Evolutionary conservation across 805 yeast genomes (phyloP), one percentile per base, ranked within the genome.

Genomic region (Blastobotrys parvus): DNA sequence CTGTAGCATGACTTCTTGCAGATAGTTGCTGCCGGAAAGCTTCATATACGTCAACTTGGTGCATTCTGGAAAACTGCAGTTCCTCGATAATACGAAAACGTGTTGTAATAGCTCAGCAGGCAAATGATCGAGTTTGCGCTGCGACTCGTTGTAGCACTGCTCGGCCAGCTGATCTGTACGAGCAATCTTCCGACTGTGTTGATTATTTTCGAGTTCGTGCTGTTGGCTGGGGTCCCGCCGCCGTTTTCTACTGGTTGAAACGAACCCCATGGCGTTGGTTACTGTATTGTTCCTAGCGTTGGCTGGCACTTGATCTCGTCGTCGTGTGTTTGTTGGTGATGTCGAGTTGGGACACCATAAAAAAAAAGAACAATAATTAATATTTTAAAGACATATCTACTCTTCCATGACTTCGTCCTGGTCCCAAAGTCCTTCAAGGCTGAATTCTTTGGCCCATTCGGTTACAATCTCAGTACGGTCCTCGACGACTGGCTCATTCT

Each of bases 361-460:
- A n/a, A n/a, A n/a, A n/a, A n/a, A n/a, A n/a, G n/a, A n/a, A n/a
- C n/a, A n/a, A n/a, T n/a, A n/a, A n/a, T n/a, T n/a, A n/a, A n/a
- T n/a, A n/a, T n/a, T n/a, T n/a, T n/a, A n/a, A n/a, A n/a, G n/a
- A n/a, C n/a, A n/a, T n/a, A n/a, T n/a, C n/a, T n/a, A n/a, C n/a
- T n/a, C n/a, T n/a, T n/a, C n/a, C n/a, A n/a, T n/a, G n/a, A n/a
- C 29, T 11, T 25, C 29, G 11, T 25, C 29, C 29, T 25, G 56
- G 25, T 52, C 58, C 55, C 89, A 80, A 50, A 89, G 70, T 3
- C 84, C 86, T 61, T 86, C 96, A 53, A 92, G 70, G 64, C 88
- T 95, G 61, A 92, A 89, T 66, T 89, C 98, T 63, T 86, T 75
- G 17, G 97, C 80, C 97, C 97, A 92, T 54, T 77, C 74, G 13